Base-by-base conservation (phyloP, 345 rosid species). In the Clausena lansium region DNA sequence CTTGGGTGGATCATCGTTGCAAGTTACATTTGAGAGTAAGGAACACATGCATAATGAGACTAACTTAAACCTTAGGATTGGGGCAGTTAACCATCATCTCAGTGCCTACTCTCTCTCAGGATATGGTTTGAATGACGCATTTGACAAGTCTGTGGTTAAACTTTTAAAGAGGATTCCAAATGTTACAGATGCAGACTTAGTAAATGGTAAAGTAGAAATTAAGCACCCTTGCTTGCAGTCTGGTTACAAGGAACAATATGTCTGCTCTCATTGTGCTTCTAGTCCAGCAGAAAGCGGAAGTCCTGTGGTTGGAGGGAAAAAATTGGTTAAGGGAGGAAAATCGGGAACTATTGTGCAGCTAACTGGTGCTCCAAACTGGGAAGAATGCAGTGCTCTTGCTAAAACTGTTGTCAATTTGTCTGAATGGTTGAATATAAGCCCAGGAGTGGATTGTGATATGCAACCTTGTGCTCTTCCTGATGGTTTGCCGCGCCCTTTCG, bases 1-100 rank as follows among this genome's bases (percentile, higher is more conserved):
- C 84, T 83, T 96, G 82, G 99, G 99, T 65, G 99, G 99, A 39
- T 96, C 98, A 15, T 96, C 99, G n/a, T 84, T 96, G 84, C 99
- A 96, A 85, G 97, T 96, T 72, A 96, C 99, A 30, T 96, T 96
- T 83, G 99, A 96, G 88, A 89, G 87, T 76, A 88, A 86, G 82
- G 88, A 86, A 61, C 85, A 76, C 20, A 77, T 77, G n/a, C 92
- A 71, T 75, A 90, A 88, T 45, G 85, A 83, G 74, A 89, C 90
- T 76, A 89, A 89, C 83, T 81, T 92, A 70, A 87, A 88, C 79
- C 94, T 96, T 77, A 90, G 91, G 77, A 87, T 96, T 74, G 98
- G 99, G 69, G 83, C 87, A 65, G 92, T 83, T 76, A 88, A 85
- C 72, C 98, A 96, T 89, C 91, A 84, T 77, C 97, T 96, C 67